These are phyloP conservation scores for Penicillium canariense DNA, from an alignment of 495 filamentous ascomycete genomes.

Conservation along the genomic window DNA sequence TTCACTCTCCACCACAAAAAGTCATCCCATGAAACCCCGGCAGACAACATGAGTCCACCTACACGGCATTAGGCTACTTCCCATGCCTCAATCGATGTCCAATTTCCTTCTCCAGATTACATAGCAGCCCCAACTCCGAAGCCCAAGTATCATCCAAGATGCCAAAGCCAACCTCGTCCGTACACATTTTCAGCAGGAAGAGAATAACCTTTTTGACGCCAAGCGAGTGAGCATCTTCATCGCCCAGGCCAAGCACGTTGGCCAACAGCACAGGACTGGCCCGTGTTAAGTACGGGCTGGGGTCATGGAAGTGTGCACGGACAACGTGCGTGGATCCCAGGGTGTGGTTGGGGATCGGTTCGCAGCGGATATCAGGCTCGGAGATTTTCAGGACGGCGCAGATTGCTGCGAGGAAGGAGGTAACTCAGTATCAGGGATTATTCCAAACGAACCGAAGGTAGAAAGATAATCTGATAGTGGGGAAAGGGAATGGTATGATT, in stretches of 20 bases:
- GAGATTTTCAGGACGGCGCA: slow-evolving; percentile 25
- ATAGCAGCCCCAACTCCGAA: background rate
- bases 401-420: slow-evolving; percentile 16
- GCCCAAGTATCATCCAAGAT: background rate
- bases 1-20: too few relatives aligned
- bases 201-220: slow-evolving; percentile 26
- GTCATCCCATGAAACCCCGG: too few relatives aligned
- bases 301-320: slow-evolving; percentile 21
- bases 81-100: background rate
- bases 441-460: background rate
- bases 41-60: too few relatives aligned
- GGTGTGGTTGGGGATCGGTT: background rate
- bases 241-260: background rate
- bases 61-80: too few relatives aligned
- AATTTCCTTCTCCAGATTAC: background rate
- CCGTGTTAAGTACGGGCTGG: slow-evolving; percentile 32
- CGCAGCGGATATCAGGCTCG: slow-evolving; percentile 17
- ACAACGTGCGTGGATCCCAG: background rate
- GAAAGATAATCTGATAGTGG: too few relatives aligned
- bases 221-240: slow-evolving; percentile 11
- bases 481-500: background rate
- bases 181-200: slow-evolving; percentile 29
- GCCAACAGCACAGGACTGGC: slow-evolving; percentile 30
- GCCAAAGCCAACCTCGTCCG: slow-evolving; percentile 25
- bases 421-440: background rate